Percentiles rank a stretch among this genome's conserved stretches.
Conservation (phyloP, 2,329 filamentous ascomycete genomes). For the Cordyceps militaris region DNA sequence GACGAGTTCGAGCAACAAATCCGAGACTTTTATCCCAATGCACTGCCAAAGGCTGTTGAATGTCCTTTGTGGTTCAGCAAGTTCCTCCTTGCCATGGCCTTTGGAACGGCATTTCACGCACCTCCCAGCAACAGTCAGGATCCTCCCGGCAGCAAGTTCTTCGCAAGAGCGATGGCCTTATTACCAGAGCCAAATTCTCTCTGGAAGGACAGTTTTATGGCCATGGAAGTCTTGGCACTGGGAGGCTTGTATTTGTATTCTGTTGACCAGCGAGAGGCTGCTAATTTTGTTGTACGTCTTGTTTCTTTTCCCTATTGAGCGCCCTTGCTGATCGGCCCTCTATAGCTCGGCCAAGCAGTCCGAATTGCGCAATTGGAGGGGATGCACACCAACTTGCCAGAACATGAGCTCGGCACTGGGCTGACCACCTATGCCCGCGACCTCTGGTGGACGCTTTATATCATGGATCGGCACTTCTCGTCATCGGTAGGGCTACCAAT, state of each 20-base stretch:
- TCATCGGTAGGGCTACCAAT: too few species aligned
- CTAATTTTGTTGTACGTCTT: too few species aligned
- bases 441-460: too few species aligned
- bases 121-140: constrained; percentile 18
- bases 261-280: too few species aligned
- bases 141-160: constrained; percentile 16
- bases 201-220: constrained; percentile 31
- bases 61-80: constrained; percentile 23
- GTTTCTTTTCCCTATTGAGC: too few species aligned
- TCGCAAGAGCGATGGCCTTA: constrained; percentile 28
- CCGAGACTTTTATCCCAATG: constrained; percentile 14
- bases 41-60: constrained; percentile 16
- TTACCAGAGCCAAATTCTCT: constrained; percentile 28
- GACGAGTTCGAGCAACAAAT: constrained; percentile 23
- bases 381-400: too few species aligned
- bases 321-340: too few species aligned
- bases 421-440: too few species aligned
- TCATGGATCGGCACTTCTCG: too few species aligned
- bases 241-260: neutral
- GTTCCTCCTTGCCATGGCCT: constrained; percentile 20
- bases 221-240: constrained; percentile 30
- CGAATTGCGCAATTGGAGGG: too few species aligned
- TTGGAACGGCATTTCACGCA: constrained; percentile 17
- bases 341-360: too few species aligned
- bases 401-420: too few species aligned